Conservation (phyloP, 2,329 filamentous ascomycete species). For the Ilyonectria robusta region DNA sequence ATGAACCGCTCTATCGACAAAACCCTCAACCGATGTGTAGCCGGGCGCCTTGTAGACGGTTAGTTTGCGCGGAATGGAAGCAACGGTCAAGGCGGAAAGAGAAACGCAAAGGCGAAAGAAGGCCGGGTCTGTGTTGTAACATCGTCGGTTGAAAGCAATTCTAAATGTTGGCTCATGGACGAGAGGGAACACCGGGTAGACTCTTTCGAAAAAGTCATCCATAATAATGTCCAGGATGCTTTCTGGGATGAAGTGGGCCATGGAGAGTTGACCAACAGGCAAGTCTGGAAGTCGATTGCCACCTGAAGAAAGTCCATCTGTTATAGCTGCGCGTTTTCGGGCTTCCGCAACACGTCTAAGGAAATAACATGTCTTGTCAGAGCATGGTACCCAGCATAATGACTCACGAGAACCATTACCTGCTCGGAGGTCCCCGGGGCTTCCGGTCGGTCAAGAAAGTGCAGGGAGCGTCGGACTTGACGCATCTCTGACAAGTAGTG, state of each 20-base stretch:
- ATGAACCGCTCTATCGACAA: slow-evolving; percentile 7
- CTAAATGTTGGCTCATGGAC: background rate
- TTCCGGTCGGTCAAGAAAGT: too few species aligned
- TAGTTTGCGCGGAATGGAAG: background rate
- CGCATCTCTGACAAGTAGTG: too few species aligned
- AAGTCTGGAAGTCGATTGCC: background rate
- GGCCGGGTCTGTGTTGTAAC: slow-evolving; percentile 2
- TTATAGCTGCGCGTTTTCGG: background rate
- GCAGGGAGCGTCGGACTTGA: too few species aligned
- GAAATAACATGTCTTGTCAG: too few species aligned
- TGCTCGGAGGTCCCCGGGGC: too few species aligned
- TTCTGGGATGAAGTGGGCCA: slow-evolving; percentile 11
- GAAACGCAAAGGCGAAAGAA: slow-evolving; percentile 10
- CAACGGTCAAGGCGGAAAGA: slow-evolving; percentile 6
- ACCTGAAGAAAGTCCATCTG: too few species aligned
- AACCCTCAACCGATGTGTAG: background rate
- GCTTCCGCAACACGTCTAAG: too few species aligned
- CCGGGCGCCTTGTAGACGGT: background rate
- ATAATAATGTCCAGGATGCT: background rate
- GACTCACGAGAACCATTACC: too few species aligned
- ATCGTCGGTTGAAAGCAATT: background rate
- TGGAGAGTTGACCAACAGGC: background rate
- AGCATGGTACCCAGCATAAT: too few species aligned
- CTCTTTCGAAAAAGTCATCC: slow-evolving; percentile 4
- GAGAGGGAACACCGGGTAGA: background rate